phyloP scores from a whole-genome alignment of 192 early-diverging fungal species.

The Backusella sp. region DNA sequence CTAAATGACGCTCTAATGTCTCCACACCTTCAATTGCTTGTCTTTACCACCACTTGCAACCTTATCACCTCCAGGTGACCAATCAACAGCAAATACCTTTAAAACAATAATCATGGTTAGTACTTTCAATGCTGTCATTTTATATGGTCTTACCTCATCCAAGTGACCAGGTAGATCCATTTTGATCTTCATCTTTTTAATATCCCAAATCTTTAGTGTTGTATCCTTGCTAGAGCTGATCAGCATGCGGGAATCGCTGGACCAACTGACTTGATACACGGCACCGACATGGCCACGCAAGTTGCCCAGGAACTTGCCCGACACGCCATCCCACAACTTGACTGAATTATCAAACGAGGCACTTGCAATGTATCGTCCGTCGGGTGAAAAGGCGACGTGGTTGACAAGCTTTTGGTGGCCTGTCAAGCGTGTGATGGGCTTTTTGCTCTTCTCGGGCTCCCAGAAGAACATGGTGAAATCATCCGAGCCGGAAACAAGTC shows the following conservation, averaged over 20 bases:
- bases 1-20: slow-evolving; percentile 22
- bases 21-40: slow-evolving; percentile 84
- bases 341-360: slow-evolving; percentile 97
- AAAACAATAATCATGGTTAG: too few relatives aligned
- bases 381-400: slow-evolving; percentile 91
- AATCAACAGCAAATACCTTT: slow-evolving; percentile 90
- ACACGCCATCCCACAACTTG: slow-evolving; percentile 93
- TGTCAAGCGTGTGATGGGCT: slow-evolving; percentile 78
- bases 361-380: slow-evolving; percentile 84
- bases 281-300: slow-evolving; percentile 94
- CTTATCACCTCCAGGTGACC: slow-evolving; percentile 89
- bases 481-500: slow-evolving; percentile 91
- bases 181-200: slow-evolving; percentile 88
- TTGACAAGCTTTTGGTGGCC: slow-evolving; percentile 96
- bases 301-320: slow-evolving; percentile 88
- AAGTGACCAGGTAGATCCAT: slow-evolving; percentile 94
- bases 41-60: slow-evolving; percentile 95
- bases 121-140: too few relatives aligned
- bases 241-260: slow-evolving; percentile 89
- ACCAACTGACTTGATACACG: slow-evolving; percentile 96
- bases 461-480: slow-evolving; percentile 98
- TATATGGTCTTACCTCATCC: slow-evolving; percentile 62
- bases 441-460: slow-evolving; percentile 81
- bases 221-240: slow-evolving; percentile 89
- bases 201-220: slow-evolving; percentile 92